Evolutionary conservation across 225 moss, liverwort and hornwort species (phyloP).

Genomic region (Rhytidiadelphus loreus): DNA sequence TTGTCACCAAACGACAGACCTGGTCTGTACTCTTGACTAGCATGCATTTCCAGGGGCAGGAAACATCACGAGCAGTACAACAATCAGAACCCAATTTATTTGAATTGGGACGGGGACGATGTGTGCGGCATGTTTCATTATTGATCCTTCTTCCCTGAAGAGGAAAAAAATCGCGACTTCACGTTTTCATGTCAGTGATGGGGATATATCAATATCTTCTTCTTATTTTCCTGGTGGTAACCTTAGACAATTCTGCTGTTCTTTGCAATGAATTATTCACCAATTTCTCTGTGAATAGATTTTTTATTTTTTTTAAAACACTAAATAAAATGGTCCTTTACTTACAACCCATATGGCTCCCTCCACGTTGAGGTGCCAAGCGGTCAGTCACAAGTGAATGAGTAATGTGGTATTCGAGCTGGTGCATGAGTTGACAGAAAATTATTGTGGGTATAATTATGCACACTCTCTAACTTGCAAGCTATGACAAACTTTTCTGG

Average conservation of each 20-base stretch:
- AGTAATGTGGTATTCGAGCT: background rate
- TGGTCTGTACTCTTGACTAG: background rate
- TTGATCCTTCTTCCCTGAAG: background rate
- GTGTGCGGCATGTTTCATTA: background rate
- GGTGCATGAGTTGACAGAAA: background rate
- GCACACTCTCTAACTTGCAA: background rate
- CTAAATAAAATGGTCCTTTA: too few relatives aligned
- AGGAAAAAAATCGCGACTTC: background rate
- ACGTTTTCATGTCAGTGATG: background rate
- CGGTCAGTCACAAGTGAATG: background rate
- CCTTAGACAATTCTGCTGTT: background rate
- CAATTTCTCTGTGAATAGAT: too few relatives aligned
- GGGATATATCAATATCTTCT: background rate
- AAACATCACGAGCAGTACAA: background rate
- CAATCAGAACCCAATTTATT: background rate
- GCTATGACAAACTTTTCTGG: background rate
- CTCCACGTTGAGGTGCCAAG: background rate
- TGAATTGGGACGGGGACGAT: background rate
- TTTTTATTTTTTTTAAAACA: too few relatives aligned
- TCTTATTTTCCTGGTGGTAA: too few relatives aligned
- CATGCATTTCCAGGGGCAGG: background rate
- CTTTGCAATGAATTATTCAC: background rate
- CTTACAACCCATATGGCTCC: background rate
- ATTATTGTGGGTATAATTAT: slow-evolving; percentile 3
- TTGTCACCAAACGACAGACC: background rate